Conservation (phyloP, 116 monocot species). For the Zostera marina region DNA sequence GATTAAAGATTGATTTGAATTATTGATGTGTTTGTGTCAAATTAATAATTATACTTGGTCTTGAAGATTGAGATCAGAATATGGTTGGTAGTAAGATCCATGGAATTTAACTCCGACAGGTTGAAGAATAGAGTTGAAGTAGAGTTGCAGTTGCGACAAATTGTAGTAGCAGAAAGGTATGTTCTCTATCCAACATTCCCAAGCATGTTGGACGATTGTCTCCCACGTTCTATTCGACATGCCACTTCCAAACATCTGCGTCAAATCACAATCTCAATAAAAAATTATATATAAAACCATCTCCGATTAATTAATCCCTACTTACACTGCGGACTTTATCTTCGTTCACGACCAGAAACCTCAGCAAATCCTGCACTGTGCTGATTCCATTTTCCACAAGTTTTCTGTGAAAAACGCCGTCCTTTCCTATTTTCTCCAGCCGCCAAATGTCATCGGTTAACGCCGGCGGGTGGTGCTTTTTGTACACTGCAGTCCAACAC, state of each 20-base stretch:
- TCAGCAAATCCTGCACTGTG: conserved; percentile 40
- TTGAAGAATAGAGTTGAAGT: conserved; percentile 16
- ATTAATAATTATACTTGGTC: neutral
- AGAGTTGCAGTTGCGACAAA: neutral
- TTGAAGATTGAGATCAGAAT: neutral
- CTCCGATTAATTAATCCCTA: neutral
- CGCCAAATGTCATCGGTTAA: conserved; percentile 48
- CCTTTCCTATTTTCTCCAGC: conserved; percentile 45
- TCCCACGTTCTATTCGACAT: conserved; percentile 35
- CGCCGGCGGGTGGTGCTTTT: conserved; percentile 45
- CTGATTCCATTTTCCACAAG: conserved; percentile 14
- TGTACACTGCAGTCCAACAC: conserved; percentile 18
- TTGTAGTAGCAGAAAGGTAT: conserved; percentile 3
- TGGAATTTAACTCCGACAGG: conserved; percentile 4
- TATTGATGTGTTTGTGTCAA: too few relatives aligned
- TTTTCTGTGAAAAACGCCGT: conserved; percentile 37
- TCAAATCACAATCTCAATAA: neutral
- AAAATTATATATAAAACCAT: neutral
- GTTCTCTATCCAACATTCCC: conserved; percentile 11
- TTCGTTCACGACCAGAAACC: conserved; percentile 14
- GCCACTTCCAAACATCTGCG: conserved; percentile 27
- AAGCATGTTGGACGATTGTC: conserved; percentile 12
- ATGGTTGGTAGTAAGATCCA: neutral
- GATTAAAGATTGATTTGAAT: neutral
- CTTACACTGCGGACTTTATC: conserved; percentile 21